Base-by-base conservation (phyloP, 2,329 filamentous ascomycete species). In the Botrytis tulipae region DNA sequence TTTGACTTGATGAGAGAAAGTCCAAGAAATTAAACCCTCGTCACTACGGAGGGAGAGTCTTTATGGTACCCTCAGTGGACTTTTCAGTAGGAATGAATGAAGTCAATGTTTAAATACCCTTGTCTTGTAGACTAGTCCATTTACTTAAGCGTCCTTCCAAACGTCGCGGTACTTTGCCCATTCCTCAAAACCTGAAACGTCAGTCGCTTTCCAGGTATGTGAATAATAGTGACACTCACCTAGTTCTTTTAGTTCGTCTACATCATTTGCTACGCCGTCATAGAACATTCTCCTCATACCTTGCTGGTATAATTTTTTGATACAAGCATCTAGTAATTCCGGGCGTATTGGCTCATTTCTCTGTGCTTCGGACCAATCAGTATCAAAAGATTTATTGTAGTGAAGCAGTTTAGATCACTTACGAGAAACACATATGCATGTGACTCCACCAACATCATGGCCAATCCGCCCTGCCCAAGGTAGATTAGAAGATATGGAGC, bases 351-450 rank as follows among this genome's bases (percentile, higher is more conserved):
- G 82, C 74, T 88, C 85, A 71, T 84, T 70, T 61, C 73, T 75
- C 40, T 62, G 48, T 40, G 74, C 78, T 73, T 61, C 77, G 32
- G 14, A 59, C 42, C 25, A 29, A 51, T 78, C 63, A 77, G 75
- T 59, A 20, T 40, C 20, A 32, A 66, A 32, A 25, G 20, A 32
- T 32, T 32, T 57, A 57, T 29, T 32, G 35, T 57, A 63, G 61
- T 63, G 44, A 68, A 59, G 59, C 40, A 18, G 35, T 12, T n/a
- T 22, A 29, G 20, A 40, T 61, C 75, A 83, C 86, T 74, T 79
- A 88, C 88, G 86, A 78, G 83, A 82, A 75, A 90, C 85, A 80
- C 86, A 90, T 70, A 90, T 86, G 79, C 88, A 90, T n/a, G 87
- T 86, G 51, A 89, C 85, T 40, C 88, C 88, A 63, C 88, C 88